phyloP scores from a whole-genome alignment of 2,329 filamentous ascomycete genomes.

The Rhinocladiella similis region DNA sequence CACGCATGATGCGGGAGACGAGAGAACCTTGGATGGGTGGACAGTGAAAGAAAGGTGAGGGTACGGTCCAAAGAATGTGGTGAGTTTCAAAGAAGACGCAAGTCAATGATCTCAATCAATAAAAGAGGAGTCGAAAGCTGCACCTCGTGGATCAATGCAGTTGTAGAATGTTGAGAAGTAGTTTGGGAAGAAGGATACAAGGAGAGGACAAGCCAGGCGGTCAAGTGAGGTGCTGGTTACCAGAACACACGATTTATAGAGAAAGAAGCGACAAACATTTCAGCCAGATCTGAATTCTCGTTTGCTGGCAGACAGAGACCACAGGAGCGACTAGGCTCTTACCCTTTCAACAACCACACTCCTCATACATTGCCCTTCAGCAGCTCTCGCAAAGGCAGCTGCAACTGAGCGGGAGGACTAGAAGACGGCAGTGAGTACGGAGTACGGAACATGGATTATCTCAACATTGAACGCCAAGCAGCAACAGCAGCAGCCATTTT shows the following conservation, averaged over 20 bases:
- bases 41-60: background rate
- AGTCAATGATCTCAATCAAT: background rate
- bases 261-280: too few relatives aligned
- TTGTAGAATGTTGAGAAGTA: background rate
- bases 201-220: background rate
- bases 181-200: background rate
- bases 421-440: background rate
- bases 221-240: background rate
- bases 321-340: too few relatives aligned
- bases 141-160: background rate
- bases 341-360: too few relatives aligned
- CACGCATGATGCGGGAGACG: conserved; percentile 2
- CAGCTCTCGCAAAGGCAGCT: too few relatives aligned
- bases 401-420: too few relatives aligned
- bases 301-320: too few relatives aligned
- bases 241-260: too few relatives aligned
- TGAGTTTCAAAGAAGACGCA: background rate
- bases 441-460: too few relatives aligned
- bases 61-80: background rate
- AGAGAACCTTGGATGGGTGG: background rate
- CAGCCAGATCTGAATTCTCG: too few relatives aligned
- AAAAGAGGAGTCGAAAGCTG: background rate
- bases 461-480: too few relatives aligned
- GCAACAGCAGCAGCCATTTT: too few relatives aligned
- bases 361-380: too few relatives aligned